Conservation (phyloP, 305 asterid genomes). For the Rubia peregrina region DNA sequence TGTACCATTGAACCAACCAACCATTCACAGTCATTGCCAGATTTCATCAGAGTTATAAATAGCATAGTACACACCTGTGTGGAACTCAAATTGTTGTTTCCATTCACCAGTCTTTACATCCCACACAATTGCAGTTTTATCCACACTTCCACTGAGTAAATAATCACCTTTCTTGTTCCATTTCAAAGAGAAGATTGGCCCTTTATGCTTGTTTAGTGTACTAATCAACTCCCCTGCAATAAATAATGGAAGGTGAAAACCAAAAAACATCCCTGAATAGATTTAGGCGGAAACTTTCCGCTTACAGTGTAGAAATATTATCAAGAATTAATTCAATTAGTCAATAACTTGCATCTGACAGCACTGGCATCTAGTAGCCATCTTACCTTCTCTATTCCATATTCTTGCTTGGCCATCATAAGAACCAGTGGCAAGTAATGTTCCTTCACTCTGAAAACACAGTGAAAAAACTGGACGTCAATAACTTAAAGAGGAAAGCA, state of each 20-base stretch:
- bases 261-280: conserved; percentile 1
- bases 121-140: conserved; percentile 96
- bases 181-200: conserved; percentile 93
- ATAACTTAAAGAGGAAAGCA: not conserved
- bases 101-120: conserved; percentile 87
- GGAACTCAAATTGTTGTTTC: conserved; percentile 91
- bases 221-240: conserved; percentile 73
- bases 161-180: conserved; percentile 98
- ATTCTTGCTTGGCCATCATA: conserved; percentile 99
- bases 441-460: conserved; percentile 64
- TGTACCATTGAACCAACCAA: not conserved
- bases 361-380: conserved; percentile 17
- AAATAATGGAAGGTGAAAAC: conserved; percentile 1
- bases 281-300: not conserved
- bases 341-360: not conserved
- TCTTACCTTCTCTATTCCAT: conserved; percentile 85
- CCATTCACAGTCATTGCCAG: not conserved
- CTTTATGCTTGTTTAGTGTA: conserved; percentile 85
- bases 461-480: not conserved
- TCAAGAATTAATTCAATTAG: not conserved
- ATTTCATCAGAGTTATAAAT: not conserved
- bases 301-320: not conserved
- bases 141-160: conserved; percentile 94
- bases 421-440: conserved; percentile 92
- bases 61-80: conserved; percentile 46